Percentiles rank a stretch among this genome's conserved stretches.
Conservation (phyloP, 2,329 filamentous ascomycete species). For the Apiospora aurea region DNA sequence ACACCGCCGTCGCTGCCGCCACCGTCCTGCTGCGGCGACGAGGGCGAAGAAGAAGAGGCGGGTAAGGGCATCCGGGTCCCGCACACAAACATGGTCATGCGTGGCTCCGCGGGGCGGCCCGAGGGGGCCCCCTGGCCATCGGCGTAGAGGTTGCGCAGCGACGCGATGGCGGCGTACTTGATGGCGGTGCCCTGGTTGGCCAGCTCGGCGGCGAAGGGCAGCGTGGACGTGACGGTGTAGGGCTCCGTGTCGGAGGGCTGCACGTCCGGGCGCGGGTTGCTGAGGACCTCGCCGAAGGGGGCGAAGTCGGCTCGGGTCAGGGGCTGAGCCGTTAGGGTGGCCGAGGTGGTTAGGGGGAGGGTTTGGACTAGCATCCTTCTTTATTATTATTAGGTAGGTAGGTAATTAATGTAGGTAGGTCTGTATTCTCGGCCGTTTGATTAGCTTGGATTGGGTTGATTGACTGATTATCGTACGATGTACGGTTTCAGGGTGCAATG, state of each 20-base stretch:
- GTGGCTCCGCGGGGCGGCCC: conserved; percentile 60
- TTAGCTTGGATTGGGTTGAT: background rate
- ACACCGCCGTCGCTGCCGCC: conserved; percentile 45
- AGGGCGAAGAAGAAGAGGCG: conserved; percentile 40
- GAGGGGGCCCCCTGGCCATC: conserved; percentile 61
- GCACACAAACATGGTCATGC: conserved; percentile 92
- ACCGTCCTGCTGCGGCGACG: background rate
- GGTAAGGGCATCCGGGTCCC: conserved; percentile 59
- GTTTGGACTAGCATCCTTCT: conserved; percentile 38
- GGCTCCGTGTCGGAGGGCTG: conserved; percentile 49
- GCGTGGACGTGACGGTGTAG: conserved; percentile 33
- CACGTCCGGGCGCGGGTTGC: conserved; percentile 70
- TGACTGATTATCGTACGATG: background rate
- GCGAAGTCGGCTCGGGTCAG: conserved; percentile 75
- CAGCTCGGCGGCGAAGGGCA: conserved; percentile 59
- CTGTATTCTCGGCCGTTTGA: background rate
- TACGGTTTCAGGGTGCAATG: background rate
- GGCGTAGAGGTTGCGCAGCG: conserved; percentile 73
- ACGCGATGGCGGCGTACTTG: conserved; percentile 84
- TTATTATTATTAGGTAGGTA: background rate
- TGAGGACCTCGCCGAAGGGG: conserved; percentile 83
- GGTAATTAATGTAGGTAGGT: too few relatives aligned
- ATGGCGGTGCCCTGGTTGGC: conserved; percentile 89
- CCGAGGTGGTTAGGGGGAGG: conserved; percentile 32
- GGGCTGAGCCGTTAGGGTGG: conserved; percentile 64